These are phyloP conservation scores for Chrysanthemum lavandulifolium DNA, from an alignment of 129 eudicot genomes.

Conservation along the genomic window DNA sequence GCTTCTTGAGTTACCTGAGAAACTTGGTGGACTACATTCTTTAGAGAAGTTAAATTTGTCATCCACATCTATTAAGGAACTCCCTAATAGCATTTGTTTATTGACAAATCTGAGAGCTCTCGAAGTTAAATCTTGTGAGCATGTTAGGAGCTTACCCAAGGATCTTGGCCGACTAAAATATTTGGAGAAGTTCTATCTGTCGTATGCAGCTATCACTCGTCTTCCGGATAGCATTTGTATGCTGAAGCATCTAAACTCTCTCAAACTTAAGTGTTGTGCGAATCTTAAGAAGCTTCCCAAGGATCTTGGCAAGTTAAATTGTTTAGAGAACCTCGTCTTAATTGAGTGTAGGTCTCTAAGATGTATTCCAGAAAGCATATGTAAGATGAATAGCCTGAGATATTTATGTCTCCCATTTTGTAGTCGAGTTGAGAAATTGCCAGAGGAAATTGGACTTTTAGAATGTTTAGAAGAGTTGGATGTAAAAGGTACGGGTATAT, in stretches of 20 bases:
- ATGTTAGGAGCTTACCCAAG: neutral
- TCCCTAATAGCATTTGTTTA: neutral
- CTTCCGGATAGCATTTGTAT: constrained; percentile 10
- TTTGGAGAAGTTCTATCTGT: neutral
- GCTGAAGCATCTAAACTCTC: neutral
- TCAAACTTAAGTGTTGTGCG: neutral
- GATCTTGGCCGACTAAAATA: neutral
- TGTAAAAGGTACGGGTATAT: neutral
- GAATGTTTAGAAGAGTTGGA: neutral
- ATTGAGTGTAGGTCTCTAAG: neutral
- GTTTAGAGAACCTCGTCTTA: neutral
- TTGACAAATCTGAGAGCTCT: neutral
- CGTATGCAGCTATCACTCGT: neutral
- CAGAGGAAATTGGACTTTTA: neutral
- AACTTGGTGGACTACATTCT: neutral
- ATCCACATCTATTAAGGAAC: neutral
- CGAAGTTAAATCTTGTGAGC: neutral
- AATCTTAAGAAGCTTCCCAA: neutral
- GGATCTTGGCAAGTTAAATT: neutral
- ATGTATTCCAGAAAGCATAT: neutral
- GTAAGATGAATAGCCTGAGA: neutral
- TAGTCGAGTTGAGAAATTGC: neutral
- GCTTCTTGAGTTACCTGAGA: neutral
- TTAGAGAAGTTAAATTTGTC: neutral
- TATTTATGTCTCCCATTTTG: neutral